Percentiles rank a stretch among this genome's conserved stretches.
phyloP scores from a whole-genome alignment of 306 rosid species.

The Malus asiatica region DNA sequence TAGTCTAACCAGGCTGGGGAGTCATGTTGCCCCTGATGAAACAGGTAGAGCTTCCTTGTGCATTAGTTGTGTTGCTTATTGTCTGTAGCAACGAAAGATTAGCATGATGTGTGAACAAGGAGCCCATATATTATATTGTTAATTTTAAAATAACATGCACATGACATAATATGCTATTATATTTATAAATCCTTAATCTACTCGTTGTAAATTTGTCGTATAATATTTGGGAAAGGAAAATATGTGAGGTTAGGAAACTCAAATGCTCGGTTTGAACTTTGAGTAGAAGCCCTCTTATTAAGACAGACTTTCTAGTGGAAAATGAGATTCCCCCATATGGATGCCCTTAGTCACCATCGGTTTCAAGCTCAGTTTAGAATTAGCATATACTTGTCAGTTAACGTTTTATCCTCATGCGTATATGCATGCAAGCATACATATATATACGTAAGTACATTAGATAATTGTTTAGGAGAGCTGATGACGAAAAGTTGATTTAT shows the following conservation, averaged over 20 bases:
- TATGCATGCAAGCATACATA: background rate
- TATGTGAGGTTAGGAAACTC: too few species aligned
- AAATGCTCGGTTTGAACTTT: too few species aligned
- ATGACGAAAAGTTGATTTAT: background rate
- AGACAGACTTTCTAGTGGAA: background rate
- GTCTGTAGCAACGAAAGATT: background rate
- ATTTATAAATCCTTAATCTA: background rate
- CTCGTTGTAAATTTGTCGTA: background rate
- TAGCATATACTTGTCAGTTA: background rate
- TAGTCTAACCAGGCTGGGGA: slow-evolving; percentile 28
- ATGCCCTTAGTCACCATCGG: background rate
- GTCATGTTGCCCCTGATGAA: slow-evolving; percentile 43
- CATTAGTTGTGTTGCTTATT: background rate
- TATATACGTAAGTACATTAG: background rate
- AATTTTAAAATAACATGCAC: background rate
- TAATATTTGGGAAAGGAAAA: too few species aligned
- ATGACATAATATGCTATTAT: background rate
- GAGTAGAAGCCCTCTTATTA: background rate
- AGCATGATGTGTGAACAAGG: background rate
- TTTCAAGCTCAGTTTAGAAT: background rate
- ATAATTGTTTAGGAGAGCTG: background rate
- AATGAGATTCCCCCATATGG: background rate
- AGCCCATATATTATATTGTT: background rate
- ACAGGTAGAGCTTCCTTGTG: slow-evolving; percentile 44
- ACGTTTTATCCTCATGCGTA: background rate